Percentiles rank a stretch among this genome's conserved stretches.
These are phyloP conservation scores for Puccinia triticina DNA, from an alignment of 1,284 basidiomycete genomes.

Conservation along the genomic window DNA sequence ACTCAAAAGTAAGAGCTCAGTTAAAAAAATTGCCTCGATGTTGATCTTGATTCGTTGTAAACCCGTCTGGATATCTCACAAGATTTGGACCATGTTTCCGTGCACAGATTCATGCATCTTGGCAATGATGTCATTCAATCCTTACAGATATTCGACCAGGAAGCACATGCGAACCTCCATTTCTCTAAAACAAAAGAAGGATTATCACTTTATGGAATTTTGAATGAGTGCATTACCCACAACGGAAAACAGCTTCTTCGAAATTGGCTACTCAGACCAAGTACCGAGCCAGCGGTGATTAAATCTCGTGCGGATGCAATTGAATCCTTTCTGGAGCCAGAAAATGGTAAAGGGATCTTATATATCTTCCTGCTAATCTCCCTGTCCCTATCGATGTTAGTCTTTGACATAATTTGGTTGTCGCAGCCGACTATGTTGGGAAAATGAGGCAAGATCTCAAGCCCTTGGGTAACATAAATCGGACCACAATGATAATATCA, in stretches of 20 bases:
- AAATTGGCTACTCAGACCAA: constrained; percentile 46
- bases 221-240: constrained; percentile 45
- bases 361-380: not conserved
- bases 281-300: constrained; percentile 29
- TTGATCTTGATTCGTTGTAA: not conserved
- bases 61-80: not conserved
- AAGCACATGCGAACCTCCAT: constrained; percentile 49
- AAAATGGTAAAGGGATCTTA: constrained; percentile 27
- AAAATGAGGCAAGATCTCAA: constrained; percentile 44
- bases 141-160: constrained; percentile 45
- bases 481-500: constrained; percentile 42
- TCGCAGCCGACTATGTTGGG: constrained; percentile 26
- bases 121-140: constrained; percentile 30
- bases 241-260: constrained; percentile 35
- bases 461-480: constrained; percentile 17
- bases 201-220: constrained; percentile 46
- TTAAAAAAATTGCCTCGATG: not conserved
- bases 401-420: not conserved
- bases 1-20: constrained; percentile 20
- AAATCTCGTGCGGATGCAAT: constrained; percentile 35
- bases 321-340: constrained; percentile 40
- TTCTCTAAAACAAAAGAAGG: constrained; percentile 44
- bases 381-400: not conserved
- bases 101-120: constrained; percentile 43
- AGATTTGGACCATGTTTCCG: not conserved